phyloP scores from a whole-genome alignment of 2,329 filamentous ascomycete genomes.

The Exophiala lecanii-corni region DNA sequence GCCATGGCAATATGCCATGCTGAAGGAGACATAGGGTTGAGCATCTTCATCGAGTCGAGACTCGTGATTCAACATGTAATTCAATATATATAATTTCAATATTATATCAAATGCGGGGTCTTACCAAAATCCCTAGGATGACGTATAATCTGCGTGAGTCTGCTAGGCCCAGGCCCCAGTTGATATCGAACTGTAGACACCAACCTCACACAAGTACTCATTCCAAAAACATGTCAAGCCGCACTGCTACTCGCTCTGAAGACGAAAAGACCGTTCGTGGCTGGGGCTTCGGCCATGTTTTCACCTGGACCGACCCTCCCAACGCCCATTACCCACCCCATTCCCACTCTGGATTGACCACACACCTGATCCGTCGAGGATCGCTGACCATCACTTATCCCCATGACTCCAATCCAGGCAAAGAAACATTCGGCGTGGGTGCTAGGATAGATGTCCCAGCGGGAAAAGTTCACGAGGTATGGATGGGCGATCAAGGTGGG shows the following conservation, averaged over 20 bases:
- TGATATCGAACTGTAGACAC: no score
- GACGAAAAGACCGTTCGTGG: slow-evolving; percentile 52
- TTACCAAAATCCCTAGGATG: no score
- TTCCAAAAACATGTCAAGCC: slow-evolving; percentile 6
- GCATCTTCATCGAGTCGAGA: no score
- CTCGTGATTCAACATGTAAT: no score
- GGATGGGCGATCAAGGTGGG: slow-evolving; percentile 48
- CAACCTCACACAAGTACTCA: no score
- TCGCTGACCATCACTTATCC: slow-evolving; percentile 56
- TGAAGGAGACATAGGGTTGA: no score
- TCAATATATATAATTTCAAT: no score
- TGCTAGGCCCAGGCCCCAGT: no score
- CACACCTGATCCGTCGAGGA: slow-evolving; percentile 56
- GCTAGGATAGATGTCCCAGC: slow-evolving; percentile 55
- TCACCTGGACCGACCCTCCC: slow-evolving; percentile 57
- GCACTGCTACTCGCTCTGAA: slow-evolving; percentile 32
- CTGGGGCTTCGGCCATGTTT: slow-evolving; percentile 58
- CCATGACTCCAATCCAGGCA: slow-evolving; percentile 44
- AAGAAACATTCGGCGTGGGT: slow-evolving; percentile 53
- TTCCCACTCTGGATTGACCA: slow-evolving; percentile 51
- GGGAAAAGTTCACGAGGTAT: slow-evolving; percentile 54
- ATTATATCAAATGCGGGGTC: no score
- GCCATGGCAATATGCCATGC: no score
- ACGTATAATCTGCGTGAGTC: no score
- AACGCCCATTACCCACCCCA: slow-evolving; percentile 59